Percentiles rank a stretch among this genome's conserved stretches.
These are phyloP conservation scores for Cryptococcus sp. DNA, from an alignment of 1,284 basidiomycete genomes.

Conservation along the genomic window DNA sequence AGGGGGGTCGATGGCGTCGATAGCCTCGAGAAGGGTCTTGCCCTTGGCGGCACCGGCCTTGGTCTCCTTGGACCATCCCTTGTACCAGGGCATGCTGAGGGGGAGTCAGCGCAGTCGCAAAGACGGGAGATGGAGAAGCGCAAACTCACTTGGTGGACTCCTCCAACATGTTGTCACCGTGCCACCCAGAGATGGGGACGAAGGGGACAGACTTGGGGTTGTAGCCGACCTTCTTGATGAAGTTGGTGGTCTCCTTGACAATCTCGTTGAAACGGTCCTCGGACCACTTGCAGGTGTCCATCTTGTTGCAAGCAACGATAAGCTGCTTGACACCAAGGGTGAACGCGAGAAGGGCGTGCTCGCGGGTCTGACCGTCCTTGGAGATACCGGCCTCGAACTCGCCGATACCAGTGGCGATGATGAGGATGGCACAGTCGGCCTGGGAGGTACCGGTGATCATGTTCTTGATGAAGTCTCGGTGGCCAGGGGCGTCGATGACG, in stretches of 20 bases:
- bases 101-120: not conserved
- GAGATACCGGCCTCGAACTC: slow-evolving; percentile 99
- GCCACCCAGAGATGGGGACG: slow-evolving; percentile 99
- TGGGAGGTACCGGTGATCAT: slow-evolving; percentile 99
- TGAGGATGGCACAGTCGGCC: slow-evolving; percentile 99
- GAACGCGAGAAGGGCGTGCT: slow-evolving; percentile 99
- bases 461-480: slow-evolving; percentile 99
- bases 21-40: slow-evolving; percentile 99
- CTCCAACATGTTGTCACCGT: slow-evolving; percentile 99
- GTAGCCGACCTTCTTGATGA: slow-evolving; percentile 99
- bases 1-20: slow-evolving; percentile 98
- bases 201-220: slow-evolving; percentile 98
- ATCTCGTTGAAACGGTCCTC: slow-evolving; percentile 99
- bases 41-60: slow-evolving; percentile 91
- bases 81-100: slow-evolving; percentile 96
- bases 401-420: slow-evolving; percentile 98
- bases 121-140: slow-evolving; percentile 3
- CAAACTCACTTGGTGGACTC: slow-evolving; percentile 75
- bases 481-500: slow-evolving; percentile 81
- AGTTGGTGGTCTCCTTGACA: slow-evolving; percentile 96
- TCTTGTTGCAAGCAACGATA: slow-evolving; percentile 99
- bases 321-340: slow-evolving; percentile 99
- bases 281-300: slow-evolving; percentile 67
- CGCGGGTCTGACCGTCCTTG: slow-evolving; percentile 99
- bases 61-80: slow-evolving; percentile 96